Conservation (phyloP, 768 basidiomycete species). For the Gelatoporia subvermispora region DNA sequence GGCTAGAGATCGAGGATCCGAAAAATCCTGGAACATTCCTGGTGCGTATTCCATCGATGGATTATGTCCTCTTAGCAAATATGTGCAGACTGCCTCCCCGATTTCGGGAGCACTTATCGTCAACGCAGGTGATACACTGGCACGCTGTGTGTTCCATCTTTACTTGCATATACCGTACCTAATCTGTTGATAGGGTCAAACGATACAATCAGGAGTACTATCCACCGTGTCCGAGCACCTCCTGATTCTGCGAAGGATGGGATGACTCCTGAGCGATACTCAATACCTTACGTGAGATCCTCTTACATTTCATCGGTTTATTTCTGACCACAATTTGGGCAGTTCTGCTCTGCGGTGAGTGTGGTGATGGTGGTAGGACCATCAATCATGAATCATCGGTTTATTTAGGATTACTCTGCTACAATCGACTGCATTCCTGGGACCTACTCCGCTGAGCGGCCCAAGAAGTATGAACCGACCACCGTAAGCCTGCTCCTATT, state of each 20-base stretch:
- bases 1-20: slow-evolving; percentile 58
- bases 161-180: neutral
- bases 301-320: neutral
- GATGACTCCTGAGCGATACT: slow-evolving; percentile 49
- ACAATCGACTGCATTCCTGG: slow-evolving; percentile 47
- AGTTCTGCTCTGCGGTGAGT: slow-evolving; percentile 31
- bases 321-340: slow-evolving; percentile 32
- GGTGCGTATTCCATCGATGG: slow-evolving; percentile 10
- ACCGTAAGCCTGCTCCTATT: slow-evolving; percentile 10
- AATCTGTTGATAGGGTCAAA: slow-evolving; percentile 26
- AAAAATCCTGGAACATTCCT: slow-evolving; percentile 37
- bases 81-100: slow-evolving; percentile 31
- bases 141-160: slow-evolving; percentile 35
- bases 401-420: slow-evolving; percentile 13
- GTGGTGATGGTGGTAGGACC: too few relatives aligned
- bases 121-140: slow-evolving; percentile 48
- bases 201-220: slow-evolving; percentile 41
- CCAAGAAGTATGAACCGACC: slow-evolving; percentile 48
- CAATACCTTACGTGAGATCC: slow-evolving; percentile 53
- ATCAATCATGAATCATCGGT: too few relatives aligned
- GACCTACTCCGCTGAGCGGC: slow-evolving; percentile 39
- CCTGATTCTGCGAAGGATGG: slow-evolving; percentile 18
- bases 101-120: slow-evolving; percentile 44
- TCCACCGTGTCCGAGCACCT: slow-evolving; percentile 49
- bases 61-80: neutral